phyloP scores from a whole-genome alignment of 2,329 filamentous ascomycete genomes.

The Neonectria neomacrospora region DNA sequence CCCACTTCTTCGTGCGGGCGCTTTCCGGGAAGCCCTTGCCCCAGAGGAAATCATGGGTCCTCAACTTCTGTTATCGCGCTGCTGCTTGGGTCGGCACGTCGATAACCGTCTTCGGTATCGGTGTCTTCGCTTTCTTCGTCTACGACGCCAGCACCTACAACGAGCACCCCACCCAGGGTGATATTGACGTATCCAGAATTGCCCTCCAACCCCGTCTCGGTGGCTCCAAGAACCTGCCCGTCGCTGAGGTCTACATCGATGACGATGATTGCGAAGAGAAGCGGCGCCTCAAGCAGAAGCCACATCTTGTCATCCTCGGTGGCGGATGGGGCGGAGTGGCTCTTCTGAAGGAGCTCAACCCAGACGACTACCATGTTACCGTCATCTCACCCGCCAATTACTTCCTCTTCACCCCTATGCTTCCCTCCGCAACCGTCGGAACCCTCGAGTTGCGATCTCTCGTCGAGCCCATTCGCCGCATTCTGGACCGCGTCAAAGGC shows the following conservation, averaged over 20 bases:
- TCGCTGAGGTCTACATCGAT: slow-evolving; percentile 87
- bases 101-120: slow-evolving; percentile 73
- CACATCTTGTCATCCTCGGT: slow-evolving; percentile 89
- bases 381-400: slow-evolving; percentile 95
- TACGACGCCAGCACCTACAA: slow-evolving; percentile 95
- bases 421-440: slow-evolving; percentile 95
- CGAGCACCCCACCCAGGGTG: slow-evolving; percentile 71
- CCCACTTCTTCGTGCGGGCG: slow-evolving; percentile 48
- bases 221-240: slow-evolving; percentile 94
- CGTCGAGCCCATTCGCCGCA: slow-evolving; percentile 90
- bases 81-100: slow-evolving; percentile 75
- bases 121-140: slow-evolving; percentile 86
- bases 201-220: slow-evolving; percentile 84
- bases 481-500: slow-evolving; percentile 80
- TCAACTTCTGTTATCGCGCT: slow-evolving; percentile 73
- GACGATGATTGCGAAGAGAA: slow-evolving; percentile 84
- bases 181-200: slow-evolving; percentile 85
- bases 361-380: slow-evolving; percentile 94
- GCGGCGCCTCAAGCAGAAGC: slow-evolving; percentile 82
- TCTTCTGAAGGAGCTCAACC: slow-evolving; percentile 87
- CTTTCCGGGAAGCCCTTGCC: slow-evolving; percentile 66
- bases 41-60: slow-evolving; percentile 57
- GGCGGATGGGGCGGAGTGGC: slow-evolving; percentile 96
- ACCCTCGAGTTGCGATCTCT: slow-evolving; percentile 91
- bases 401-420: slow-evolving; percentile 98